A percentile compares a stretch with the other conserved stretches of the same genome.
Conservation (phyloP, 2,329 filamentous ascomycete species). For the Arthroderma uncinatum region DNA sequence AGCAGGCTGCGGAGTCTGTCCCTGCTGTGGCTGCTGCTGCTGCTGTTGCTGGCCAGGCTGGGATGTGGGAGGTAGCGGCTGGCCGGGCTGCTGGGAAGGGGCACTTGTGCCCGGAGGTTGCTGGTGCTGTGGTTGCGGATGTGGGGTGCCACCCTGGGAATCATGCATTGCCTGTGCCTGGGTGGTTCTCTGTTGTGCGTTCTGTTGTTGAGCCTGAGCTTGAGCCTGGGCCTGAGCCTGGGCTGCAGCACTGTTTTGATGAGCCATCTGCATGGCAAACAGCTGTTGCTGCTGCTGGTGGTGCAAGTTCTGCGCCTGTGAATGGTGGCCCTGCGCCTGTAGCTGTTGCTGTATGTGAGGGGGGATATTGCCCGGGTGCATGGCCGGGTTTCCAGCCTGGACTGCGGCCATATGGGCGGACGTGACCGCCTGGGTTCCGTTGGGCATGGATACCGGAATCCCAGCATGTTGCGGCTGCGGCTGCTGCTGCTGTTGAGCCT, state of each 20-base stretch:
- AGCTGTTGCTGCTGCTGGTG: conserved; percentile 33
- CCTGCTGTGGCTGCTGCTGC: conserved; percentile 25
- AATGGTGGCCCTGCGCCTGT: conserved; percentile 23
- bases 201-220: conserved; percentile 28
- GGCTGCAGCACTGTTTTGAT: conserved; percentile 6
- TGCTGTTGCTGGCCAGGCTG: conserved; percentile 22
- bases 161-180: conserved; percentile 36
- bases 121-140: conserved; percentile 32
- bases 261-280: conserved; percentile 25
- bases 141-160: conserved; percentile 32
- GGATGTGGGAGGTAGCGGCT: conserved; percentile 23
- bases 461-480: conserved; percentile 21
- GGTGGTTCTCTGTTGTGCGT: conserved; percentile 32
- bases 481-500: too few species aligned
- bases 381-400: conserved; percentile 30
- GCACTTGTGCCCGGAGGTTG: conserved; percentile 30
- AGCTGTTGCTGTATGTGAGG: conserved; percentile 35
- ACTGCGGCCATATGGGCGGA: conserved; percentile 35
- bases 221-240: conserved; percentile 32
- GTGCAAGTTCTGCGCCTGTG: conserved; percentile 34
- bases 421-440: conserved; percentile 31
- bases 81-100: conserved; percentile 24
- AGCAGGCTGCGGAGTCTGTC: conserved; percentile 20
- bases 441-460: conserved; percentile 32
- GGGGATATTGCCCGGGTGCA: conserved; percentile 30